Evolutionary conservation across 768 basidiomycete species (phyloP).

Genomic region (Artomyces pyxidatus): DNA sequence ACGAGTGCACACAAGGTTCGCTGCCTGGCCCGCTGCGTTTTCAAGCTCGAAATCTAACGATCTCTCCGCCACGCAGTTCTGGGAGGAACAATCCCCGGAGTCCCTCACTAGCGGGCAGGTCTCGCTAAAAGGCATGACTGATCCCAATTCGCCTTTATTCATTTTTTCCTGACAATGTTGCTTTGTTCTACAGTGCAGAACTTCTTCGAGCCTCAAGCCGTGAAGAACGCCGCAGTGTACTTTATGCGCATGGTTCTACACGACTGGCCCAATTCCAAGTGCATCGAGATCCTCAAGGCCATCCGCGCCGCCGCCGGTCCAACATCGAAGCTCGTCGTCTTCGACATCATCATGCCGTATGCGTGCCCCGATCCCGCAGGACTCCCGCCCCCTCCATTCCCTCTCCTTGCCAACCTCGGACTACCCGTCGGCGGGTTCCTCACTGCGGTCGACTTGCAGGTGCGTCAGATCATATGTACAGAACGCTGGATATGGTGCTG

Average conservation of each 20-base stretch:
- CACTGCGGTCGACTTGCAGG: constrained; percentile 4
- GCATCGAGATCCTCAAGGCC: constrained; percentile 13
- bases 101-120: constrained; percentile 1
- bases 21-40: too few relatives aligned
- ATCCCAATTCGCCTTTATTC: not conserved
- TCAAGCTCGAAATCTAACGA: not conserved
- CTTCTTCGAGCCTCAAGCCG: constrained; percentile 15
- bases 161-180: not conserved
- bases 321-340: constrained; percentile 16
- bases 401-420: constrained; percentile 10
- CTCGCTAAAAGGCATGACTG: constrained; percentile 1
- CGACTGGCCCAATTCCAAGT: constrained; percentile 18
- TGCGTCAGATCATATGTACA: not conserved
- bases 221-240: constrained; percentile 18
- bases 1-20: constrained; percentile 1
- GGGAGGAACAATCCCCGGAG: constrained; percentile 1
- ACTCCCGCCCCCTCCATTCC: constrained; percentile 1
- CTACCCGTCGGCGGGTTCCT: not conserved
- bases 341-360: constrained; percentile 17
- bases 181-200: constrained; percentile 1
- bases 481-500: not conserved
- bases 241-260: constrained; percentile 18
- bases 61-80: constrained; percentile 7
- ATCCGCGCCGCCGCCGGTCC: constrained; percentile 16
- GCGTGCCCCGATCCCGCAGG: constrained; percentile 2